Percentiles rank a stretch among this genome's conserved stretches.
These are phyloP conservation scores for Gamsiella multidivaricata DNA, from an alignment of 192 early-diverging fungal genomes.

Conservation along the genomic window DNA sequence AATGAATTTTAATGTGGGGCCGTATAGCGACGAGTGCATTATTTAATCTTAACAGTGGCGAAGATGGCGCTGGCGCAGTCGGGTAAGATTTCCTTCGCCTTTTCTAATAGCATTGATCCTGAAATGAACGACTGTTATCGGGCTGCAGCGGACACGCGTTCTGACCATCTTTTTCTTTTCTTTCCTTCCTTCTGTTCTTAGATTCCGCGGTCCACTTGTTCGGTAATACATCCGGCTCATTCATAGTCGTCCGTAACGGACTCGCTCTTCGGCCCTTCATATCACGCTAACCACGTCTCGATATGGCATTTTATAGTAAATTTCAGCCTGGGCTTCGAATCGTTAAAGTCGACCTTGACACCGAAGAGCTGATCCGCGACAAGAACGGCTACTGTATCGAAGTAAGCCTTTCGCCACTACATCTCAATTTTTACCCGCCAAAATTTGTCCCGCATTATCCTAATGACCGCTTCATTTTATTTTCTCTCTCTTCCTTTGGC, in stretches of 20 bases:
- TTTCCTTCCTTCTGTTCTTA: too few species aligned
- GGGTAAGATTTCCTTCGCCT: constrained; percentile 56
- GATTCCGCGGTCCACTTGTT: not conserved
- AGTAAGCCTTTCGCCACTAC: too few species aligned
- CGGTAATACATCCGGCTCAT: not conserved
- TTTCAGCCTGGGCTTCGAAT: constrained; percentile 46
- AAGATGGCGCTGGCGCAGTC: constrained; percentile 71
- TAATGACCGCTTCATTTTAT: too few species aligned
- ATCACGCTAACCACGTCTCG: too few species aligned
- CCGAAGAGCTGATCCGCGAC: constrained; percentile 64
- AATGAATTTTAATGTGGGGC: too few species aligned
- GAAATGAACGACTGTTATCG: too few species aligned
- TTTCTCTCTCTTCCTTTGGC: too few species aligned
- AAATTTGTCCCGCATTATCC: too few species aligned
- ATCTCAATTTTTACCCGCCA: too few species aligned
- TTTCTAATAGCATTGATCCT: constrained; percentile 6
- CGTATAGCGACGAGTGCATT: constrained; percentile 40
- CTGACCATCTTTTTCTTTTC: constrained; percentile 29
- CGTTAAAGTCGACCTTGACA: constrained; percentile 67
- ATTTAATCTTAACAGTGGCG: constrained; percentile 59
- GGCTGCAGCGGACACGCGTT: constrained; percentile 54
- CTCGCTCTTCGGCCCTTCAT: too few species aligned
- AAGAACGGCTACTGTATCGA: constrained; percentile 63
- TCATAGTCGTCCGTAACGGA: too few species aligned
- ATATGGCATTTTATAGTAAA: not conserved